phyloP scores from a whole-genome alignment of 2,329 filamentous ascomycete species.

The Alternaria panax region DNA sequence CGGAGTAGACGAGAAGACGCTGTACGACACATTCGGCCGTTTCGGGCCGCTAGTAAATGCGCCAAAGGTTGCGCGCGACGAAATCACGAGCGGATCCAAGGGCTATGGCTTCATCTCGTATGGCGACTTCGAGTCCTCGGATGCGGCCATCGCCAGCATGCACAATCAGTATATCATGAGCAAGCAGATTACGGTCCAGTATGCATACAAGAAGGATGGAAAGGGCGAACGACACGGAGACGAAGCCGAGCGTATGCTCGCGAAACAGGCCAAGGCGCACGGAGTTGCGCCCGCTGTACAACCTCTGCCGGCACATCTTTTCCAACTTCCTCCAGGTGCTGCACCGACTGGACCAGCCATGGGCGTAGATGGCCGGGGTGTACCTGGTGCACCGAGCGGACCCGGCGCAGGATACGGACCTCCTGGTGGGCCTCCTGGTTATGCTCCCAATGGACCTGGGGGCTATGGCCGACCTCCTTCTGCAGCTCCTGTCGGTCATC shows the following conservation, averaged over 20 bases:
- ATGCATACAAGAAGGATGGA: constrained; percentile 99
- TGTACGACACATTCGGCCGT: constrained; percentile 93
- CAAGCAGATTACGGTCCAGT: constrained; percentile 95
- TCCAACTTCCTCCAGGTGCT: constrained; percentile 52
- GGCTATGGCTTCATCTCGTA: constrained; percentile 97
- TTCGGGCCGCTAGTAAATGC: constrained; percentile 86
- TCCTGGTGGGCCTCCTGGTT: constrained; percentile 52
- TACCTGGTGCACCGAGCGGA: constrained; percentile 49
- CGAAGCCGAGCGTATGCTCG: constrained; percentile 88
- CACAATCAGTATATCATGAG: constrained; percentile 96
- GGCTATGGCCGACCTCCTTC: constrained; percentile 33
- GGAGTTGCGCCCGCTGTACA: constrained; percentile 86
- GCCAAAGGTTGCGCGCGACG: constrained; percentile 89
- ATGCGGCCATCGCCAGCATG: constrained; percentile 90
- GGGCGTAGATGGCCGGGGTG: constrained; percentile 44
- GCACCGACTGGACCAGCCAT: constrained; percentile 48
- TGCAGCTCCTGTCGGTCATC: constrained; percentile 33
- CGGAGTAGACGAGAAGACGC: constrained; percentile 92
- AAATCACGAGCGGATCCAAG: constrained; percentile 81
- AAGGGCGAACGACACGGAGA: constrained; percentile 97
- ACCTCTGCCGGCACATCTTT: constrained; percentile 76
- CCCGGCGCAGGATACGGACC: constrained; percentile 49
- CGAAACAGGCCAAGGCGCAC: constrained; percentile 90
- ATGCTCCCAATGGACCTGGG: constrained; percentile 23
- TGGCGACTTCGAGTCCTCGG: constrained; percentile 89